These are phyloP conservation scores for Microcera coccophila DNA, from an alignment of 2,329 filamentous ascomycete species.

Conservation along the genomic window DNA sequence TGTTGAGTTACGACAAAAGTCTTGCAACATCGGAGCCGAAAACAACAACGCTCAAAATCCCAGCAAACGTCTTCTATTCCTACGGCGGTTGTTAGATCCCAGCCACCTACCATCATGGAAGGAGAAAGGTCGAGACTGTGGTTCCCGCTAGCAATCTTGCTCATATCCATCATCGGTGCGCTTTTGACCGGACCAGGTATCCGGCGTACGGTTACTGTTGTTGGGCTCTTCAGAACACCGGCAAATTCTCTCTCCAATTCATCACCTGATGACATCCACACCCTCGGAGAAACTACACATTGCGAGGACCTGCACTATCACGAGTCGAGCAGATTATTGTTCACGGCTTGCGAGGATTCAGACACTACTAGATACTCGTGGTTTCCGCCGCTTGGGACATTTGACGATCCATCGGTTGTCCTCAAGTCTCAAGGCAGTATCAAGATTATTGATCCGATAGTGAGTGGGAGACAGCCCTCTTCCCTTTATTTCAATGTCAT, in stretches of 20 bases:
- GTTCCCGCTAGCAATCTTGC: not conserved
- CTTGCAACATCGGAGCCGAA: too few relatives aligned
- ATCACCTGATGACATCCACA: conserved; percentile 32
- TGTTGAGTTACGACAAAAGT: too few relatives aligned
- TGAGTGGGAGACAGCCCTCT: conserved; percentile 23
- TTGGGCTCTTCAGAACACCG: conserved; percentile 27
- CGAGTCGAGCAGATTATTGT: conserved; percentile 44
- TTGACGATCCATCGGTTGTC: conserved; percentile 37
- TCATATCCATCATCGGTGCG: not conserved
- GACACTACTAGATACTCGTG: conserved; percentile 41
- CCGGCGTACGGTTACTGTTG: conserved; percentile 9
- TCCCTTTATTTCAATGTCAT: not conserved
- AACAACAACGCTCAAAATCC: not conserved
- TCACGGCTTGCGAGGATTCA: conserved; percentile 53
- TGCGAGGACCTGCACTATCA: conserved; percentile 61
- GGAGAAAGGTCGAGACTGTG: not conserved
- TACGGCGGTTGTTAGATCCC: not conserved
- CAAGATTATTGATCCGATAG: conserved; percentile 52
- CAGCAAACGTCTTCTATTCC: too few relatives aligned
- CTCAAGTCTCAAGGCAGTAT: conserved; percentile 41
- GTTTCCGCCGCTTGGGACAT: conserved; percentile 48
- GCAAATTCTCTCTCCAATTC: conserved; percentile 17
- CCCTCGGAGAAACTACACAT: conserved; percentile 50
- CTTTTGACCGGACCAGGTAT: not conserved
- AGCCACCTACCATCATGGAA: not conserved